Conservation (phyloP, 768 basidiomycete genomes). For the Kockovaella imperatae region DNA sequence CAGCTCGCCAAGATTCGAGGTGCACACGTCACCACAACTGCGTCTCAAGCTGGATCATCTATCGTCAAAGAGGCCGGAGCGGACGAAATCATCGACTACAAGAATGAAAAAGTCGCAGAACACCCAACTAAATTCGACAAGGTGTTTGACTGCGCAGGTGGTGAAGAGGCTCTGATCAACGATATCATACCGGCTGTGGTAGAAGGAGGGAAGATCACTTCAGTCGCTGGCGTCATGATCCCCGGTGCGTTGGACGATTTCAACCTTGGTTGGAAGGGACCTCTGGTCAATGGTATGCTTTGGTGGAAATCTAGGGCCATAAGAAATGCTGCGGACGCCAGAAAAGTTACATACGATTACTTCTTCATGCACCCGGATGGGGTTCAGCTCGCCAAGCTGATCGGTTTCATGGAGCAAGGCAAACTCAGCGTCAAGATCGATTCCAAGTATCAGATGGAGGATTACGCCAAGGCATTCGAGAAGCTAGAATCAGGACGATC, state of each 20-base stretch:
- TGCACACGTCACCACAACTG: background rate
- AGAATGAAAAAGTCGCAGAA: background rate
- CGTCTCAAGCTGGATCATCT: background rate
- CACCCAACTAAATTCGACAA: background rate
- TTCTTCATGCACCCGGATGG: background rate
- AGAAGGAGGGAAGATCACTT: background rate
- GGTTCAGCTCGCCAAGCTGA: background rate
- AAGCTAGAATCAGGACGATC: background rate
- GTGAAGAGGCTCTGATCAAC: background rate
- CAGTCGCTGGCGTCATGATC: background rate
- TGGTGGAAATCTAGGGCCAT: background rate
- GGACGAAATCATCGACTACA: background rate
- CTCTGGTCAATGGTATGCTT: background rate
- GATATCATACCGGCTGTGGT: background rate
- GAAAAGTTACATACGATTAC: background rate
- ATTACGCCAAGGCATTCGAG: background rate
- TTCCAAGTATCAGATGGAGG: background rate
- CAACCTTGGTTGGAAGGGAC: background rate
- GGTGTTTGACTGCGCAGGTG: background rate
- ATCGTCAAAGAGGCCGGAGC: background rate
- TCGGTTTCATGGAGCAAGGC: background rate
- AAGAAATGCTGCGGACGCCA: background rate
- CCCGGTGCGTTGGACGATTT: background rate
- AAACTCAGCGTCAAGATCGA: background rate
- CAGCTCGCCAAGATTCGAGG: background rate